A percentile compares a stretch with the other conserved stretches of the same genome.
phyloP scores from a whole-genome alignment of 208 protist genomes.

The Strigomonas culicis region DNA sequence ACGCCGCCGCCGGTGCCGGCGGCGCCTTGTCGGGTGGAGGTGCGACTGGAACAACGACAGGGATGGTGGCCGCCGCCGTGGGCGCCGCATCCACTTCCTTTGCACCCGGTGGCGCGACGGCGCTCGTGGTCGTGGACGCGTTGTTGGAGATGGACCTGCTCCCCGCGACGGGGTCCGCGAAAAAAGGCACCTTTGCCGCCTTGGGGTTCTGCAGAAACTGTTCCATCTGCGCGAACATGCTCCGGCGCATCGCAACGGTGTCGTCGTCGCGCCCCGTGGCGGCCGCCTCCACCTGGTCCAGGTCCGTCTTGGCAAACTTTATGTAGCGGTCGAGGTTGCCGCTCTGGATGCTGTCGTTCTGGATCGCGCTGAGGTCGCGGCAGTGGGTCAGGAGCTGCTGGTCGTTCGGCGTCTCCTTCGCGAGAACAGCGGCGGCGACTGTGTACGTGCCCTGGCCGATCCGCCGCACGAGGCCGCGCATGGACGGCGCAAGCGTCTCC shows the following conservation, averaged over 20 bases:
- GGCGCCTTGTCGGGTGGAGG: neutral
- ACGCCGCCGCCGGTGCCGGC: too few species aligned
- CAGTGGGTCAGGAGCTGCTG: slow-evolving; percentile 7
- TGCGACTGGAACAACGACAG: too few species aligned
- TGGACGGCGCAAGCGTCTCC: slow-evolving; percentile 6
- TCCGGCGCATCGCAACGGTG: neutral
- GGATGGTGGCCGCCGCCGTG: too few species aligned
- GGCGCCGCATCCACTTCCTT: neutral
- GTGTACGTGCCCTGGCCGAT: slow-evolving; percentile 26
- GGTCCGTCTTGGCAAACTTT: neutral
- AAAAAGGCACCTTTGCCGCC: slow-evolving; percentile 4
- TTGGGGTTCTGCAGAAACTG: neutral
- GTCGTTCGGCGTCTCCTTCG: neutral
- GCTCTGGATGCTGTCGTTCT: slow-evolving; percentile 15
- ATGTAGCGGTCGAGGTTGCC: slow-evolving; percentile 23
- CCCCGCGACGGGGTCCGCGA: slow-evolving; percentile 16
- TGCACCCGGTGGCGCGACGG: too few species aligned
- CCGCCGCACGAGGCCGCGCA: slow-evolving; percentile 21
- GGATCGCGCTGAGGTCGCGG: slow-evolving; percentile 17
- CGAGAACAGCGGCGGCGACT: slow-evolving; percentile 21
- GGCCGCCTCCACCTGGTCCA: slow-evolving; percentile 2
- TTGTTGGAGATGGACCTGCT: too few species aligned
- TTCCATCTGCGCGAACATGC: neutral
- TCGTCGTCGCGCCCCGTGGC: slow-evolving; percentile 10
- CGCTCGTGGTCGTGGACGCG: neutral